These are phyloP conservation scores for Starmerella etchellsii DNA, from an alignment of 805 yeast genomes.

Conservation along the genomic window DNA sequence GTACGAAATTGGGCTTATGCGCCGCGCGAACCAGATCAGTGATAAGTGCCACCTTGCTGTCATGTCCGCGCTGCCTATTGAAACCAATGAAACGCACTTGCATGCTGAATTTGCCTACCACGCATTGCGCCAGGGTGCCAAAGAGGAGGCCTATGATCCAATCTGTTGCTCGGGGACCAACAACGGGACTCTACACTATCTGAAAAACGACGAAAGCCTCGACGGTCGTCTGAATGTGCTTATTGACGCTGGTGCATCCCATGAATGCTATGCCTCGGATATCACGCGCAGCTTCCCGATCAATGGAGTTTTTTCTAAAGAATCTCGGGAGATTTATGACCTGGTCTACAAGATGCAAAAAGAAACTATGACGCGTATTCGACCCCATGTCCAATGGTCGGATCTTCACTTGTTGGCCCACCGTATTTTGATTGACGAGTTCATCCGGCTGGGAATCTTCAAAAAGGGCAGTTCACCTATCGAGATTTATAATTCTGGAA, in stretches of 20 bases:
- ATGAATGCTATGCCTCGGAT: slow-evolving; percentile 85
- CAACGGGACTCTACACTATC: slow-evolving; percentile 83
- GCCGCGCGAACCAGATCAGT: slow-evolving; percentile 69
- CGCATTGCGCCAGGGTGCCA: slow-evolving; percentile 86
- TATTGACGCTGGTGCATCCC: slow-evolving; percentile 95
- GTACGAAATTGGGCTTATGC: slow-evolving; percentile 63
- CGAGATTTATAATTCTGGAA: slow-evolving; percentile 57
- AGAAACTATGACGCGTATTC: slow-evolving; percentile 54
- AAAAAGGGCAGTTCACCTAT: slow-evolving; percentile 37
- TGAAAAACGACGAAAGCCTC: slow-evolving; percentile 59
- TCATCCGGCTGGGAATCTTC: slow-evolving; percentile 66
- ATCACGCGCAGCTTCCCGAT: slow-evolving; percentile 94
- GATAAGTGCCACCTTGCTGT: slow-evolving; percentile 84
- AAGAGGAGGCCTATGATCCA: slow-evolving; percentile 81
- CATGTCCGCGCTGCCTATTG: slow-evolving; percentile 85
- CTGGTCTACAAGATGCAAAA: slow-evolving; percentile 74
- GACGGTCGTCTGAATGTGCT: slow-evolving; percentile 52
- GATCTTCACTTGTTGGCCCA: slow-evolving; percentile 73
- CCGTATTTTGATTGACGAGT: slow-evolving; percentile 54
- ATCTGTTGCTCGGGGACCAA: slow-evolving; percentile 89
- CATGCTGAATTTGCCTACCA: slow-evolving; percentile 95
- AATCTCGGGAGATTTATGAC: slow-evolving; percentile 70
- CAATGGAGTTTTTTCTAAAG: slow-evolving; percentile 77
- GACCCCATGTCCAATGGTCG: slow-evolving; percentile 81
- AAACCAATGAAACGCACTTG: slow-evolving; percentile 72